Percentiles rank a stretch among this genome's conserved stretches.
These are phyloP conservation scores for Leccinum subtestaceum DNA, from an alignment of 768 basidiomycete genomes.

Conservation along the genomic window DNA sequence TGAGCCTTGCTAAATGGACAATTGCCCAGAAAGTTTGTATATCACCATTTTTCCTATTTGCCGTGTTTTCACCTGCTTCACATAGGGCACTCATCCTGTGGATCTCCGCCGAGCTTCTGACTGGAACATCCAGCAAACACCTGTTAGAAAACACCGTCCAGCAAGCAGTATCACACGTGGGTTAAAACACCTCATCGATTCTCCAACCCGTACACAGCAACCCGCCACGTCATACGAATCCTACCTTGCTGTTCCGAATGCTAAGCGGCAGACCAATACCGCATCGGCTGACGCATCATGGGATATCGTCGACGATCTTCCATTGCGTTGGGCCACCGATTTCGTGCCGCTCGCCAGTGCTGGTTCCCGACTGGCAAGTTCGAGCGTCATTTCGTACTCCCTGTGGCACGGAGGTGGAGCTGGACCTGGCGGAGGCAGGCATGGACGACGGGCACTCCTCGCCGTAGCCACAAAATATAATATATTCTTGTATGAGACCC, in stretches of 20 bases:
- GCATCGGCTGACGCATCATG: slow-evolving; percentile 52
- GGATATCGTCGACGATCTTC: slow-evolving; percentile 74
- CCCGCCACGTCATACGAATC: slow-evolving; percentile 26
- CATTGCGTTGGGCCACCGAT: slow-evolving; percentile 84
- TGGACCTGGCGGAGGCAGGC: slow-evolving; percentile 42
- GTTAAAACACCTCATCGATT: slow-evolving; percentile 54
- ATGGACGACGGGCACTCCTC: slow-evolving; percentile 51
- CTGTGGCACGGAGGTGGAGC: slow-evolving; percentile 60
- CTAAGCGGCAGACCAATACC: slow-evolving; percentile 24
- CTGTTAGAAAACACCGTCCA: slow-evolving; percentile 46
- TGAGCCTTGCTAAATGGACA: slow-evolving; percentile 73
- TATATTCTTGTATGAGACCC: slow-evolving; percentile 78
- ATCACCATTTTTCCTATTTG: background rate
- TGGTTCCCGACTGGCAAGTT: slow-evolving; percentile 59
- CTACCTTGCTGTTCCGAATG: slow-evolving; percentile 31
- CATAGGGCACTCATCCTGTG: slow-evolving; percentile 58
- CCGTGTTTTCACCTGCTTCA: slow-evolving; percentile 5
- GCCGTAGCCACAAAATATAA: slow-evolving; percentile 74
- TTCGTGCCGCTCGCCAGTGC: slow-evolving; percentile 72
- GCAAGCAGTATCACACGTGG: slow-evolving; percentile 61
- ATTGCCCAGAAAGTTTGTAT: slow-evolving; percentile 58
- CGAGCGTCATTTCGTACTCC: slow-evolving; percentile 63
- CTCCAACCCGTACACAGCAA: slow-evolving; percentile 32
- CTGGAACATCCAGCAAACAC: slow-evolving; percentile 49
- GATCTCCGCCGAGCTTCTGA: slow-evolving; percentile 52